phyloP scores from a whole-genome alignment of 1,284 basidiomycete species.

The Cryptococcus maquisensis region DNA sequence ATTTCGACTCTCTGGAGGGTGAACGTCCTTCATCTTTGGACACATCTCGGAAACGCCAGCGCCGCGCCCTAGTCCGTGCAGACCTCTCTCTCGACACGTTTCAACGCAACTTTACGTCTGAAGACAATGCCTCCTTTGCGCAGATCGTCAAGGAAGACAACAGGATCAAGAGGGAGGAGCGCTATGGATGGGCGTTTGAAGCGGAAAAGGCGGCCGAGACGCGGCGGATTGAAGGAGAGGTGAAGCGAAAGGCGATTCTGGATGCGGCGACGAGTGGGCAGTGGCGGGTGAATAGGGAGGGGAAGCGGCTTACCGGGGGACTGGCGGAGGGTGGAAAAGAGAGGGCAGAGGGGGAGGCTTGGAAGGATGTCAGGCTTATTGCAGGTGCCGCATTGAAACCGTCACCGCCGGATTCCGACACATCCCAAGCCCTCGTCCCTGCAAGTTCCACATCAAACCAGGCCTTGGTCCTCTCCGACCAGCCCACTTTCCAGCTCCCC shows the following conservation, averaged over 20 bases:
- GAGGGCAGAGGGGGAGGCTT: conserved; percentile 32
- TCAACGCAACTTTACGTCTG: conserved; percentile 84
- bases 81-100: conserved; percentile 71
- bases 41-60: conserved; percentile 15
- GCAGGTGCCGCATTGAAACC: not conserved
- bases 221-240: conserved; percentile 47
- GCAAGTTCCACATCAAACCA: conserved; percentile 12
- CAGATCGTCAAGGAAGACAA: conserved; percentile 87
- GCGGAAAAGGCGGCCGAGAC: conserved; percentile 71
- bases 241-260: conserved; percentile 45
- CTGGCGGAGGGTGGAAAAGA: conserved; percentile 32
- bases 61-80: conserved; percentile 32
- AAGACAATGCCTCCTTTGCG: conserved; percentile 92
- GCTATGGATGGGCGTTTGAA: conserved; percentile 84
- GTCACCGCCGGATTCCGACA: not conserved
- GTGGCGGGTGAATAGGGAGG: conserved; percentile 38
- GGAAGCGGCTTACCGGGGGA: conserved; percentile 36
- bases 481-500: conserved; percentile 3
- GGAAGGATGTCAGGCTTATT: conserved; percentile 14
- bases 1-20: conserved; percentile 11
- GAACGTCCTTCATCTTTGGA: not conserved
- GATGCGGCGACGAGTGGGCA: conserved; percentile 36
- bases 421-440: conserved; percentile 8
- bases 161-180: conserved; percentile 61
- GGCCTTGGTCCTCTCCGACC: conserved; percentile 17